Evolutionary conservation across 2,329 filamentous ascomycete species (phyloP).

Genomic region (Ceratocystis diversiconidia): DNA sequence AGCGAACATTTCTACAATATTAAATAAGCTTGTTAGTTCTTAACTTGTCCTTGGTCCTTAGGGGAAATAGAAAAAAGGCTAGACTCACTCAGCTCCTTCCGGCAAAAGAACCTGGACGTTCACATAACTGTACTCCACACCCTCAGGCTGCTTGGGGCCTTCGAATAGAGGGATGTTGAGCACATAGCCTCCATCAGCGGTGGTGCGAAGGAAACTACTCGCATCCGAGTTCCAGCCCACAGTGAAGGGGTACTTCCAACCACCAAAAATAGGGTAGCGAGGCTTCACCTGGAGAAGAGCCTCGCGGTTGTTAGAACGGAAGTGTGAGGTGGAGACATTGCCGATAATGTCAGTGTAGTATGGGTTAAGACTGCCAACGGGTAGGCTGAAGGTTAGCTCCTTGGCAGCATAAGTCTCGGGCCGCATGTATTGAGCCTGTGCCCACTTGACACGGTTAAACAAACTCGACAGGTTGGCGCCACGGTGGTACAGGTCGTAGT

Average conservation of each 20-base stretch:
- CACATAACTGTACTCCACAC: conserved; percentile 71
- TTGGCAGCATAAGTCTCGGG: conserved; percentile 65
- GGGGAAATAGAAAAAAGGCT: neutral
- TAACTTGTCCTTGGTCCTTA: neutral
- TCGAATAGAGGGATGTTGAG: conserved; percentile 88
- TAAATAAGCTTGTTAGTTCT: conserved; percentile 11
- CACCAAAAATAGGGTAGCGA: conserved; percentile 89
- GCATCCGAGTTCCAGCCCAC: conserved; percentile 91
- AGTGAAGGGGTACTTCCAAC: conserved; percentile 96
- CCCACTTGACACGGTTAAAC: conserved; percentile 67
- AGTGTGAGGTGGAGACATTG: conserved; percentile 88
- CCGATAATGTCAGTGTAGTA: conserved; percentile 96
- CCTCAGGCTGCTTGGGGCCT: conserved; percentile 74
- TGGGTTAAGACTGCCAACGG: conserved; percentile 64
- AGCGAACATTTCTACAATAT: conserved; percentile 58
- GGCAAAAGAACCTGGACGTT: conserved; percentile 73
- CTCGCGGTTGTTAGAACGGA: conserved; percentile 62
- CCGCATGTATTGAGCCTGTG: conserved; percentile 58
- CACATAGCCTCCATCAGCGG: conserved; percentile 56
- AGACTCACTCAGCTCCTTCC: conserved; percentile 69
- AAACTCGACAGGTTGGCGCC: conserved; percentile 62
- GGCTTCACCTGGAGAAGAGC: conserved; percentile 83
- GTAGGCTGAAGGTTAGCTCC: conserved; percentile 67
- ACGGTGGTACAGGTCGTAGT: conserved; percentile 75
- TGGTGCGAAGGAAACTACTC: conserved; percentile 57